Evolutionary conservation across 208 protist genomes (phyloP).

Genomic region (Leishmania major): DNA sequence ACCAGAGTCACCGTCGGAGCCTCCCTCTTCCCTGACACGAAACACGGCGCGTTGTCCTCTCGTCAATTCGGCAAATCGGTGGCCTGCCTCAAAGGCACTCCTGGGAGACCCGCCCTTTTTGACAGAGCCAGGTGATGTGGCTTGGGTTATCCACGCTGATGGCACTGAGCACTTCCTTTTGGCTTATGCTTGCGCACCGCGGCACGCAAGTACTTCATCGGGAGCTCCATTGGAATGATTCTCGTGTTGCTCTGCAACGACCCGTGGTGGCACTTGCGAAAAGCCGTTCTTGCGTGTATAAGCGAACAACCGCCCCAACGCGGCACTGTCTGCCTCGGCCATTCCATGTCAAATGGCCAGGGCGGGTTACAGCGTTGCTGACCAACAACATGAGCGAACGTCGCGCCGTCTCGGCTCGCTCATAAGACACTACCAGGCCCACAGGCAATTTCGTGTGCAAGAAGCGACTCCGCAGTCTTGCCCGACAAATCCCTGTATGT

Average conservation of each 20-base stretch:
- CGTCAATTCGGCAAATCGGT: not conserved
- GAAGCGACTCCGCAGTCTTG: not conserved
- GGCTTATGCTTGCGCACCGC: not conserved
- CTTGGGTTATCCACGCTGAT: not conserved
- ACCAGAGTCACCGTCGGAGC: no score
- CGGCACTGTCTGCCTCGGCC: no score
- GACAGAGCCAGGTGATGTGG: not conserved
- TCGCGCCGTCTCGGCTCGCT: not conserved
- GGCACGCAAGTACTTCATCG: not conserved
- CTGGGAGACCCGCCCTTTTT: no score
- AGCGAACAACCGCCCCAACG: not conserved
- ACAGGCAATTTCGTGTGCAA: not conserved
- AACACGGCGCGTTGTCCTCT: not conserved
- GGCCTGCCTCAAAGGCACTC: not conserved
- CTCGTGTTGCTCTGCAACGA: not conserved
- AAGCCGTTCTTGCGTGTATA: no score
- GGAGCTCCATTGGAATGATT: not conserved
- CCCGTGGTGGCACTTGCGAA: not conserved
- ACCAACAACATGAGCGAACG: not conserved
- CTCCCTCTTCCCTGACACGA: not conserved
- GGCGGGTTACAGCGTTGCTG: not conserved
- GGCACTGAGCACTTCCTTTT: not conserved
- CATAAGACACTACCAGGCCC: not conserved
- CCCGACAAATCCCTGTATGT: not conserved
- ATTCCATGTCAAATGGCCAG: not conserved